Percentiles rank a stretch among this genome's conserved stretches.
These are phyloP conservation scores for Chytridiales sp. DNA, from an alignment of 371 early-diverging fungal species.

Conservation along the genomic window DNA sequence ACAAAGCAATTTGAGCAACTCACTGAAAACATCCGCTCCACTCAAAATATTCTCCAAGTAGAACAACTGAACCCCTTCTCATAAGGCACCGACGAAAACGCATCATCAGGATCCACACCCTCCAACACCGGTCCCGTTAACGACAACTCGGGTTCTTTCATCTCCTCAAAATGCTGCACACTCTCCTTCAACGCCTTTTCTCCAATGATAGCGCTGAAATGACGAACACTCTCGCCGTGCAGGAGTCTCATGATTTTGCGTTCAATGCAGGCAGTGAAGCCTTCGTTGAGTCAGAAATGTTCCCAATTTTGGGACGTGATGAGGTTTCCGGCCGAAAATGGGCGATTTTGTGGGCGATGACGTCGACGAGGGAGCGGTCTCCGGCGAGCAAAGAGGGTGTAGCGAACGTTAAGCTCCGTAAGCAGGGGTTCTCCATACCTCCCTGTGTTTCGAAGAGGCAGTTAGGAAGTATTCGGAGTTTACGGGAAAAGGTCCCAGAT, in stretches of 20 bases:
- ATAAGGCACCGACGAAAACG: constrained; percentile 90
- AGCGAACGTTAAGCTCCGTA: constrained; percentile 75
- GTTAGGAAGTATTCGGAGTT: no score
- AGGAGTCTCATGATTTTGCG: constrained; percentile 85
- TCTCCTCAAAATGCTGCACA: constrained; percentile 74
- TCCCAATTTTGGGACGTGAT: constrained; percentile 89
- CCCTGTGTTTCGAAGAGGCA: no score
- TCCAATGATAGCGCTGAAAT: constrained; percentile 89
- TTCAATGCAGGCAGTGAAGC: constrained; percentile 93
- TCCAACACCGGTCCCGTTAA: constrained; percentile 73
- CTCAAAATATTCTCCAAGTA: constrained; percentile 88
- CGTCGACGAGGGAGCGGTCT: constrained; percentile 92
- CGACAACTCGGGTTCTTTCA: constrained; percentile 69
- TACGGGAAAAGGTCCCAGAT: no score
- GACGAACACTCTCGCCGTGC: constrained; percentile 78
- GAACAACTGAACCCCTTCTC: constrained; percentile 94
- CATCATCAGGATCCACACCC: constrained; percentile 92
- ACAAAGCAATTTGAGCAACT: no score
- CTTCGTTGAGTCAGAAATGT: constrained; percentile 93
- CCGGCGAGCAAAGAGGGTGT: constrained; percentile 72
- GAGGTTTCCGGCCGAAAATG: constrained; percentile 97
- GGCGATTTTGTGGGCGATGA: constrained; percentile 95
- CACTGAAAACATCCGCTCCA: constrained; percentile 61
- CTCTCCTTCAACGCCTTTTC: constrained; percentile 69
- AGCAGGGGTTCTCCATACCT: constrained; percentile 98